Conservation (phyloP, 2,329 filamentous ascomycete species). For the Penicillium sp. region DNA sequence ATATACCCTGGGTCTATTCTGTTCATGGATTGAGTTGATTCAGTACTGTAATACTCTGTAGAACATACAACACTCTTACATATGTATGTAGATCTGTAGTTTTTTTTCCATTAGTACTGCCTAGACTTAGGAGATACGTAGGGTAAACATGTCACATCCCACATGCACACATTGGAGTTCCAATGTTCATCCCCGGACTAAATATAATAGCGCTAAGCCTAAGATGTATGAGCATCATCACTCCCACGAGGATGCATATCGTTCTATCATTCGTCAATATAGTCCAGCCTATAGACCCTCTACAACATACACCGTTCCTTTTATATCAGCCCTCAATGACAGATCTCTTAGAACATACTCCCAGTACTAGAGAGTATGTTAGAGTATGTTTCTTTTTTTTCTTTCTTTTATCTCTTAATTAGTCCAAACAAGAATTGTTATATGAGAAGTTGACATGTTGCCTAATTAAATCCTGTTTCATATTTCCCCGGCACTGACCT, state of each 20-base stretch:
- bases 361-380: too few species aligned
- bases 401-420: background rate
- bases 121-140: background rate
- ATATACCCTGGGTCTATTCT: constrained; percentile 7
- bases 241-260: constrained; percentile 17
- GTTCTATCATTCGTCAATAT: constrained; percentile 22
- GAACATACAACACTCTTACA: background rate
- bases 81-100: background rate
- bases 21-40: constrained; percentile 2
- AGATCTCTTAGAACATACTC: background rate
- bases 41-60: background rate
- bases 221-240: background rate
- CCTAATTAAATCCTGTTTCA: constrained; percentile 1
- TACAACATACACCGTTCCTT: constrained; percentile 16
- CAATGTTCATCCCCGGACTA: background rate
- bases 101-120: background rate
- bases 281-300: background rate
- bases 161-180: background rate
- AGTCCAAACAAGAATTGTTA: background rate
- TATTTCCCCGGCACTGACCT: constrained; percentile 3
- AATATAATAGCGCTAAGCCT: background rate
- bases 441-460: background rate
- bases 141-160: background rate
- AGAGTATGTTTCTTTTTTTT: background rate
- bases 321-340: constrained; percentile 3